phyloP scores from a whole-genome alignment of 208 protist species.

The Porcisia hertigi region DNA sequence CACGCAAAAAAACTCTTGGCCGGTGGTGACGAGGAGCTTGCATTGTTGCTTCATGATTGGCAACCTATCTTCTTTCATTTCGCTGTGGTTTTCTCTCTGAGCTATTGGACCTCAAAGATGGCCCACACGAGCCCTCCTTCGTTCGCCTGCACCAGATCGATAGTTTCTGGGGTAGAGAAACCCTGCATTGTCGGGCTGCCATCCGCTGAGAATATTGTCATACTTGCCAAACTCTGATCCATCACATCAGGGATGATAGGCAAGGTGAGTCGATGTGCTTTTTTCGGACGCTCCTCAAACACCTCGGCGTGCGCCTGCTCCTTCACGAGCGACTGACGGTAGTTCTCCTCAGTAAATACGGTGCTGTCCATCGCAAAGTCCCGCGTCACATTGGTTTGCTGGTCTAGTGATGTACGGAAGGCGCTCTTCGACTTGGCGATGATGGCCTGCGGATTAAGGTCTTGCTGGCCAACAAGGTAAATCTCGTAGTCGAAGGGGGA shows the following conservation, averaged over 20 bases:
- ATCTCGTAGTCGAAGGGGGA: conserved; percentile 73
- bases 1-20: no score
- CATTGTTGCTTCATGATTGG: no score
- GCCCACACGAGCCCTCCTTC: conserved; percentile 75
- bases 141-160: conserved; percentile 51
- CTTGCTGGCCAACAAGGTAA: conserved; percentile 64
- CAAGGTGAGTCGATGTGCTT: background rate
- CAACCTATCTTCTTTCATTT: background rate
- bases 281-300: conserved; percentile 9
- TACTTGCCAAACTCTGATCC: conserved; percentile 32
- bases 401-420: conserved; percentile 31
- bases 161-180: conserved; percentile 64
- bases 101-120: conserved; percentile 65
- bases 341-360: conserved; percentile 65
- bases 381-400: conserved; percentile 6
- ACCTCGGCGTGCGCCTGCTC: conserved; percentile 28
- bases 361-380: conserved; percentile 19
- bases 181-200: conserved; percentile 3
- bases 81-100: background rate
- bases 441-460: conserved; percentile 67
- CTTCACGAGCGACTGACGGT: conserved; percentile 35
- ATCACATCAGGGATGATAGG: conserved; percentile 20
- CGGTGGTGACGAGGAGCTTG: background rate
- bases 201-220: conserved; percentile 5
- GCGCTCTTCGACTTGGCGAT: conserved; percentile 74